These are phyloP conservation scores for Xylaria grammica DNA, from an alignment of 495 filamentous ascomycete genomes.

Conservation along the genomic window DNA sequence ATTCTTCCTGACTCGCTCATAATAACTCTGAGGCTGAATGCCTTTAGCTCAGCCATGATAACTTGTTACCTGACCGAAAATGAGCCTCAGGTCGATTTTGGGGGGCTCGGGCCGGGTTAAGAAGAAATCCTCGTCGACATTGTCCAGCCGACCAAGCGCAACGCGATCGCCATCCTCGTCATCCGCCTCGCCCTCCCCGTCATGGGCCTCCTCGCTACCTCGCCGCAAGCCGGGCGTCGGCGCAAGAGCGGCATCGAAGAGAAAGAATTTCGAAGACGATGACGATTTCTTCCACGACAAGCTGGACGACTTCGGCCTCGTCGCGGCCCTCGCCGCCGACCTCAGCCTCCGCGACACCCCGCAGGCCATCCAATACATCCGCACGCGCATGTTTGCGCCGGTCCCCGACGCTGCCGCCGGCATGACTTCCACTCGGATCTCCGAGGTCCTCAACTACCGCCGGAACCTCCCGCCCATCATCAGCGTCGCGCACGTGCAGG, in stretches of 20 bases:
- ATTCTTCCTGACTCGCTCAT: constrained; percentile 11
- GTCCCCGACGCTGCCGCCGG: constrained; percentile 67
- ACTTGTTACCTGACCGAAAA: constrained; percentile 23
- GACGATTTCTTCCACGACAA: constrained; percentile 55
- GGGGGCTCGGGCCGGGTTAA: constrained; percentile 48
- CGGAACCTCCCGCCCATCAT: constrained; percentile 70
- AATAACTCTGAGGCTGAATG: not conserved
- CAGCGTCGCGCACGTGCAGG: constrained; percentile 73
- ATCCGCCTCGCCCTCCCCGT: constrained; percentile 59
- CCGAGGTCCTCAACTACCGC: constrained; percentile 72
- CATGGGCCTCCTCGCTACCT: constrained; percentile 48
- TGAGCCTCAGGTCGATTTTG: constrained; percentile 41
- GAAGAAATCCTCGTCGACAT: constrained; percentile 27
- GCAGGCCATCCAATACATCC: constrained; percentile 67
- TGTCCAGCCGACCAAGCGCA: constrained; percentile 10
- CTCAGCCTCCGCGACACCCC: constrained; percentile 66
- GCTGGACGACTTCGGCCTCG: constrained; percentile 61
- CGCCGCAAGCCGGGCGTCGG: constrained; percentile 60
- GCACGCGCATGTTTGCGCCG: constrained; percentile 68
- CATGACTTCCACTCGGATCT: constrained; percentile 75
- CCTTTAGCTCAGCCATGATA: constrained; percentile 16
- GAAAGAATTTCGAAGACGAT: constrained; percentile 37
- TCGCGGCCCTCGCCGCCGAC: constrained; percentile 56
- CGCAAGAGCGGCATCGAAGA: constrained; percentile 37
- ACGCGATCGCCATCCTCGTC: constrained; percentile 34